Evolutionary conservation across 1,284 basidiomycete species (phyloP).

Genomic region (Porodaedalea pini): DNA sequence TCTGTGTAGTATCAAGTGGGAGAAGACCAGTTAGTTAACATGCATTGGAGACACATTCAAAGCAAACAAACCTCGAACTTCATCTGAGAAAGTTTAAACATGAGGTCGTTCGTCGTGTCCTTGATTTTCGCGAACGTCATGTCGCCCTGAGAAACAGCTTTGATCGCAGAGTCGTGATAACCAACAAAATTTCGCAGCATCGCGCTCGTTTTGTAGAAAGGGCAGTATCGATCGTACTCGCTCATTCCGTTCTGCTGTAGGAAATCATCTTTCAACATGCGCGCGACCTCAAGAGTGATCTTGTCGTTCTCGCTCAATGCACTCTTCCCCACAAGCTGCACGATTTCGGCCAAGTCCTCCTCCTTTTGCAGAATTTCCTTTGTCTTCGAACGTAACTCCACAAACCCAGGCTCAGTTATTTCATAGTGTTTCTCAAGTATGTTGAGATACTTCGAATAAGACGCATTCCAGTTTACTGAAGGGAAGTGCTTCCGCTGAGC

Average conservation of each 20-base stretch:
- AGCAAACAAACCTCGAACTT: conserved; percentile 79
- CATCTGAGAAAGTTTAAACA: conserved; percentile 97
- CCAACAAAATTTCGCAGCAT: conserved; percentile 96
- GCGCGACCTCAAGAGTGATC: conserved; percentile 96
- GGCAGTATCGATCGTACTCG: conserved; percentile 96
- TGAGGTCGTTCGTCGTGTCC: conserved; percentile 82
- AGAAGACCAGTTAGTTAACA: conserved; percentile 1
- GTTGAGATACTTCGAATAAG: conserved; percentile 98
- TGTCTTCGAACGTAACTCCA: conserved; percentile 86
- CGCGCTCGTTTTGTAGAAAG: conserved; percentile 96
- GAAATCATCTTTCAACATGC: conserved; percentile 98
- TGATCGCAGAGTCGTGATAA: conserved; percentile 89
- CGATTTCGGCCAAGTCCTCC: conserved; percentile 97
- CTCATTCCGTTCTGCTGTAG: conserved; percentile 99
- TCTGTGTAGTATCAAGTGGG: conserved; percentile 47
- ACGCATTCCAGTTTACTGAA: conserved; percentile 98
- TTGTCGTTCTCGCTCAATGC: conserved; percentile 98
- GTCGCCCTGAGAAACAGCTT: conserved; percentile 81
- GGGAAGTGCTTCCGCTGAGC: conserved; percentile 98
- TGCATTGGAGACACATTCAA: conserved; percentile 2
- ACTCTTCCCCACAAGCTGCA: conserved; percentile 97
- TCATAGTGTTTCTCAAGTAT: conserved; percentile 95
- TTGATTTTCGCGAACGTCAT: conserved; percentile 92
- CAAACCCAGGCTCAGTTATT: conserved; percentile 86
- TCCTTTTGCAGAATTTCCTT: conserved; percentile 99